Conservation (phyloP, 2,329 filamentous ascomycete species). For the Ophiocordyceps robertsii region DNA sequence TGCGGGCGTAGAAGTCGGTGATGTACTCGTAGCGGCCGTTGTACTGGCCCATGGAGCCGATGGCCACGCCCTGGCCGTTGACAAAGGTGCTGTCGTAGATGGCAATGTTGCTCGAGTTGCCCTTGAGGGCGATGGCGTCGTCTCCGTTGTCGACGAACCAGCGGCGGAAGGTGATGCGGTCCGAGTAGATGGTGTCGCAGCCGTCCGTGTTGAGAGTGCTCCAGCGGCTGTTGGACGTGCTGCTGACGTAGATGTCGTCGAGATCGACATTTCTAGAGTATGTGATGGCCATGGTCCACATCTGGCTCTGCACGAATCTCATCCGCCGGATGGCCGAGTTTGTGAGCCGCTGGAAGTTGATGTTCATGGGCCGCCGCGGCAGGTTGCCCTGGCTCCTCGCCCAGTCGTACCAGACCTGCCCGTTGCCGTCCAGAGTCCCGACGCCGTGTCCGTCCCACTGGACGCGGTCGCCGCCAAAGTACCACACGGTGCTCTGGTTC, state of each 20-base stretch:
- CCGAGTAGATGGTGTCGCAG: constrained; percentile 37
- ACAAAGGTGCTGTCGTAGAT: constrained; percentile 35
- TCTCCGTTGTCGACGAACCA: constrained; percentile 39
- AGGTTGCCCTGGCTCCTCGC: constrained; percentile 29
- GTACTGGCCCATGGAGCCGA: constrained; percentile 45
- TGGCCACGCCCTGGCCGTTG: constrained; percentile 37
- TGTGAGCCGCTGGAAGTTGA: constrained; percentile 27
- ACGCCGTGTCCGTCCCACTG: constrained; percentile 32
- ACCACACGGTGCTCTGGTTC: constrained; percentile 40
- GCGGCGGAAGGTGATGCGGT: constrained; percentile 34
- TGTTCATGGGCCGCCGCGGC: constrained; percentile 36
- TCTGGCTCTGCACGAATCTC: constrained; percentile 41
- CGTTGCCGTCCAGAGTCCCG: constrained; percentile 45
- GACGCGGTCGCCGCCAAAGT: constrained; percentile 39
- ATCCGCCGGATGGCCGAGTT: constrained; percentile 34
- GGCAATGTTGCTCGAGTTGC: constrained; percentile 40
- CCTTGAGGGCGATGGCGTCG: constrained; percentile 39
- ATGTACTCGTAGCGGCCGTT: constrained; percentile 32
- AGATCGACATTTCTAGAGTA: constrained; percentile 31
- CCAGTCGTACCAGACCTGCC: constrained; percentile 45
- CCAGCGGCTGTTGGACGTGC: constrained; percentile 20
- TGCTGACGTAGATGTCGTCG: constrained; percentile 40
- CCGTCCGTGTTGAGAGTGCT: constrained; percentile 27
- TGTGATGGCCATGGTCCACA: constrained; percentile 45
- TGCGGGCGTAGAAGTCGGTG: constrained; percentile 31